A percentile compares a stretch with the other conserved stretches of the same genome.
Conservation (phyloP, 345 rosid genomes). For the Eucalyptus erythrocorys region DNA sequence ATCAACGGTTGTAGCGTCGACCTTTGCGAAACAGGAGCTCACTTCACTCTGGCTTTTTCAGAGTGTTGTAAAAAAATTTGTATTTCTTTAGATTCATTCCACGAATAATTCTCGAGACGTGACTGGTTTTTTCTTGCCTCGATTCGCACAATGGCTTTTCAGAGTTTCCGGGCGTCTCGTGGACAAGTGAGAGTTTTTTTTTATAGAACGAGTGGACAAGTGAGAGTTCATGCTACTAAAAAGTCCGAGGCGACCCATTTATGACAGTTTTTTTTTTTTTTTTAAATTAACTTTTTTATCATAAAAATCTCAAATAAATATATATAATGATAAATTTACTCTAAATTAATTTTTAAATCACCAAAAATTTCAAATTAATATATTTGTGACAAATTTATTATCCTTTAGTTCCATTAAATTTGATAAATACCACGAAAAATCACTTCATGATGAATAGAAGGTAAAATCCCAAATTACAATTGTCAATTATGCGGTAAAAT, state of each 20-base stretch:
- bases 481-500: accelerated
- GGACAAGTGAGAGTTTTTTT: not conserved
- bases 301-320: too few relatives aligned
- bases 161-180: not conserved
- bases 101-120: not conserved
- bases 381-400: accelerated
- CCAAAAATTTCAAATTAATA: too few relatives aligned
- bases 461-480: too few relatives aligned
- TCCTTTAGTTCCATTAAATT: too few relatives aligned
- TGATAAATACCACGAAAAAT: too few relatives aligned
- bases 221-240: too few relatives aligned
- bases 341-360: accelerated
- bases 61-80: too few relatives aligned
- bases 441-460: accelerated
- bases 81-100: accelerated
- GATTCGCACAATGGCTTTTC: not conserved
- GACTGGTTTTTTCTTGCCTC: not conserved
- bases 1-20: not conserved
- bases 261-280: accelerated
- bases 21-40: not conserved
- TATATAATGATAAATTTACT: accelerated
- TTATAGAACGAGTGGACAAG: too few relatives aligned
- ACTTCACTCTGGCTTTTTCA: not conserved
- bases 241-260: too few relatives aligned
- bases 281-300: too few relatives aligned